These are phyloP conservation scores for Solanum peruvianum DNA, from an alignment of 257 asterid species.

Conservation along the genomic window DNA sequence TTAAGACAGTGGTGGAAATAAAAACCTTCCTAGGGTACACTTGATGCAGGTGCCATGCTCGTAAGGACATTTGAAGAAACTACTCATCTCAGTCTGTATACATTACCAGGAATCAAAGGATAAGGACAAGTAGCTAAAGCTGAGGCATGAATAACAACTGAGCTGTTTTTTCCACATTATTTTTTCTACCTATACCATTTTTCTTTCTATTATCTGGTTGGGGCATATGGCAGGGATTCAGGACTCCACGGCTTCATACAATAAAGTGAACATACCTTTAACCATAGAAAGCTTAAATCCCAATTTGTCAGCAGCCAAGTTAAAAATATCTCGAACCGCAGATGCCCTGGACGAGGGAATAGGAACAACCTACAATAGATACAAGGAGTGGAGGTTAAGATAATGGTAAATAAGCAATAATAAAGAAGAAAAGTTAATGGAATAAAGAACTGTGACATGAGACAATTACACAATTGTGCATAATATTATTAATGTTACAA, in stretches of 20 bases:
- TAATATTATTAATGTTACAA: background rate
- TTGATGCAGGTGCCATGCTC: background rate
- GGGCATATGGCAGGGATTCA: background rate
- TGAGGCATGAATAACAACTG: background rate
- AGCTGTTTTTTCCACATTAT: background rate
- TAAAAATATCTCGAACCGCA: conserved; percentile 60
- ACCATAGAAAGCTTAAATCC: conserved; percentile 56
- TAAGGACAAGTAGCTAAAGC: background rate
- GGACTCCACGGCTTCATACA: background rate
- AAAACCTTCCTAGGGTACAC: background rate
- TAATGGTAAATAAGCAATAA: background rate
- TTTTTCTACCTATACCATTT: background rate
- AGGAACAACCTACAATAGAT: conserved; percentile 60
- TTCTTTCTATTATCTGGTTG: background rate
- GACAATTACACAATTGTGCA: background rate
- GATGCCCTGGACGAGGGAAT: conserved; percentile 66
- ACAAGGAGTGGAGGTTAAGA: background rate
- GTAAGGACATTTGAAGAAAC: background rate
- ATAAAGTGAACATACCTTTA: conserved; percentile 25
- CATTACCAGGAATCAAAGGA: background rate
- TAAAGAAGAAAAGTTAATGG: background rate
- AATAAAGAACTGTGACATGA: background rate
- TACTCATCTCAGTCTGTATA: background rate
- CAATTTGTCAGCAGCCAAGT: conserved; percentile 79
- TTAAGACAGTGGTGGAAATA: background rate